Evolutionary conservation across 2,329 filamentous ascomycete genomes (phyloP), one percentile per base, ranked within the genome.

Genomic region (Scolecobasidium constrictum): DNA sequence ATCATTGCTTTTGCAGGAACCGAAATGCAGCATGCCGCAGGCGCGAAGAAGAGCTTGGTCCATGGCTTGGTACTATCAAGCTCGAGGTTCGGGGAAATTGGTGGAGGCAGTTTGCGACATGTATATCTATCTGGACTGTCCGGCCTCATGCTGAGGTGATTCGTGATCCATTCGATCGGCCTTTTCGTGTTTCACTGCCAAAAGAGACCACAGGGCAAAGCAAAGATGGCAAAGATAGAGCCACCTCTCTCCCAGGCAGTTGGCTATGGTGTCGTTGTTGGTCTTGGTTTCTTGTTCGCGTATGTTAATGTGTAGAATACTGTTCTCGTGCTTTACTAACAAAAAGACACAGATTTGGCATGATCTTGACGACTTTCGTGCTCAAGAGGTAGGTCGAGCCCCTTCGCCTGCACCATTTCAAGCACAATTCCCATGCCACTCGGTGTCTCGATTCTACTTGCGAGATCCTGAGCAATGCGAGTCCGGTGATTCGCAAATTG

Each of bases 251-350:
- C 60, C 49, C 76, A 83, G 54, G 77, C 74, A 44, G 81, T 79
- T 48, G 83, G 84, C 54, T 88, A 88, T 72, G 83, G 82, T 54
- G 79, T 88, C 50, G 75, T 88, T 40, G 63, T 88, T 23, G 83
- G 83, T 15, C 62, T 88, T 13, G 83, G 84, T 16, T 77, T 83
- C 52, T 71, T 75, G 19, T 88, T 88, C 62, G 80, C 83, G 61
- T 66, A 54, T 49, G 62, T 58, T 6, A 11, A 16, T 39, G 17
- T 12, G 6, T 18, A 36, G 6, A 11, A 38, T 42, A 41, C 13
- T 7, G n/a, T 35, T n/a, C n/a, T n/a, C n/a, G n/a, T n/a, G n/a
- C 11, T 19, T 20, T 7, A 20, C 35, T 43, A 43, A 43, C 38
- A 9, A 44, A 16, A 7, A 42, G 11, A 41, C 6, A n/a, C 41